phyloP scores from a whole-genome alignment of 108 stramenopile genomes.

The Aureococcus anophagefferens region DNA sequence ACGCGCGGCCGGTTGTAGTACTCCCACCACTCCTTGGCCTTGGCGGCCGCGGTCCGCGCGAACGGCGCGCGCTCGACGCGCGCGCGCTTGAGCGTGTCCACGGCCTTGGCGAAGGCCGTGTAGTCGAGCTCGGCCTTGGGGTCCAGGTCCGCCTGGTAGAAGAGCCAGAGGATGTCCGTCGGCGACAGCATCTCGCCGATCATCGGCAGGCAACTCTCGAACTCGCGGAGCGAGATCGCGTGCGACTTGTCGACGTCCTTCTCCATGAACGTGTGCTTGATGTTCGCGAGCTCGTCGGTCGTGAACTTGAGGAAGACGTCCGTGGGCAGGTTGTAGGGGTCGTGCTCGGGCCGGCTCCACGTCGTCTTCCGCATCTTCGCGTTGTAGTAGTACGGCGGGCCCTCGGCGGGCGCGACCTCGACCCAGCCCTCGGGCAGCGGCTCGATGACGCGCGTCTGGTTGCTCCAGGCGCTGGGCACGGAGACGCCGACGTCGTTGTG shows the following conservation, averaged over 20 bases:
- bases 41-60: neutral
- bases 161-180: neutral
- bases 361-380: neutral
- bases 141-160: neutral
- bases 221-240: neutral
- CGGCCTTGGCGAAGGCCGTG: neutral
- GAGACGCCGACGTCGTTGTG: conserved; percentile 3
- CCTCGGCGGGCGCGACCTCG: conserved; percentile 3
- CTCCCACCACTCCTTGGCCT: neutral
- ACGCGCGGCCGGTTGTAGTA: neutral
- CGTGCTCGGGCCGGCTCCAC: conserved; percentile 10
- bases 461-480: neutral
- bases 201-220: neutral
- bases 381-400: conserved; percentile 3
- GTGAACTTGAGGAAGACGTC: conserved; percentile 10
- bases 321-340: conserved; percentile 8
- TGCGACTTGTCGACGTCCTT: conserved; percentile 4
- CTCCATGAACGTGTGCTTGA: neutral
- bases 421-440: conserved; percentile 13
- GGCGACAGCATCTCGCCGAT: neutral
- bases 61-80: neutral
- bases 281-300: neutral
- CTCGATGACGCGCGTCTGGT: neutral
- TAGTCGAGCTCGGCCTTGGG: neutral
- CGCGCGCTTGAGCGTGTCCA: neutral